phyloP scores from a whole-genome alignment of 1,284 basidiomycete species.

The Ustilago bromivora region DNA sequence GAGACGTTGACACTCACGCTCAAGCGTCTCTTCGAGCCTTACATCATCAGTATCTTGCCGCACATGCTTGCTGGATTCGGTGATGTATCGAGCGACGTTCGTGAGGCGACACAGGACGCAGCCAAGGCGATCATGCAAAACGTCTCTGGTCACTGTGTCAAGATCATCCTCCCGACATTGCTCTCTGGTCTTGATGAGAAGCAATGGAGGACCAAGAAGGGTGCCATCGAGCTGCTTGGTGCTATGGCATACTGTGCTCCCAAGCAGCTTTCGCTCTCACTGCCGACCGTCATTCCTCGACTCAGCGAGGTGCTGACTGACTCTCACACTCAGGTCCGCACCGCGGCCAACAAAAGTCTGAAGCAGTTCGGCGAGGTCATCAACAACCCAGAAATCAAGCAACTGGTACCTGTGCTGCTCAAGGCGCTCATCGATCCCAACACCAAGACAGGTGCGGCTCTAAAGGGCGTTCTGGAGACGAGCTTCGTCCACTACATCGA shows the following conservation, averaged over 20 bases:
- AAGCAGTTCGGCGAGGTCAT: slow-evolving; percentile 91
- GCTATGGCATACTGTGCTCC: slow-evolving; percentile 99
- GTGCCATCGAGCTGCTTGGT: slow-evolving; percentile 97
- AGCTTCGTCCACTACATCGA: slow-evolving; percentile 99
- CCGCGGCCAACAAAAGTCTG: slow-evolving; percentile 91
- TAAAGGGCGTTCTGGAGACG: slow-evolving; percentile 86
- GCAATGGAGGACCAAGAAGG: slow-evolving; percentile 98
- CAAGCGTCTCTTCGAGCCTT: slow-evolving; percentile 92
- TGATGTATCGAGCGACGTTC: slow-evolving; percentile 88
- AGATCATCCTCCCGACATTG: slow-evolving; percentile 90
- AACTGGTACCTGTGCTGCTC: slow-evolving; percentile 88
- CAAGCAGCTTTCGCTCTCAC: slow-evolving; percentile 89
- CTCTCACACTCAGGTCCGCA: slow-evolving; percentile 94
- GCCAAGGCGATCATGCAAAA: slow-evolving; percentile 94
- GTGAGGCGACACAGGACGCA: slow-evolving; percentile 94
- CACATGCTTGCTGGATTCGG: slow-evolving; percentile 89
- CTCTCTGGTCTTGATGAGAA: slow-evolving; percentile 95
- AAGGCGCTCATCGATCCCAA: slow-evolving; percentile 96
- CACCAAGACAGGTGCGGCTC: slow-evolving; percentile 84
- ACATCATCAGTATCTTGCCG: slow-evolving; percentile 85
- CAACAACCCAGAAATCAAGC: slow-evolving; percentile 81
- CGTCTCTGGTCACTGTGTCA: slow-evolving; percentile 77
- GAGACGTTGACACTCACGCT: slow-evolving; percentile 85
- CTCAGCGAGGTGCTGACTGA: slow-evolving; percentile 95
- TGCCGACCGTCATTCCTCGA: slow-evolving; percentile 95